Conservation (phyloP, 1,284 basidiomycete genomes). For the Pterulicium gracile region DNA sequence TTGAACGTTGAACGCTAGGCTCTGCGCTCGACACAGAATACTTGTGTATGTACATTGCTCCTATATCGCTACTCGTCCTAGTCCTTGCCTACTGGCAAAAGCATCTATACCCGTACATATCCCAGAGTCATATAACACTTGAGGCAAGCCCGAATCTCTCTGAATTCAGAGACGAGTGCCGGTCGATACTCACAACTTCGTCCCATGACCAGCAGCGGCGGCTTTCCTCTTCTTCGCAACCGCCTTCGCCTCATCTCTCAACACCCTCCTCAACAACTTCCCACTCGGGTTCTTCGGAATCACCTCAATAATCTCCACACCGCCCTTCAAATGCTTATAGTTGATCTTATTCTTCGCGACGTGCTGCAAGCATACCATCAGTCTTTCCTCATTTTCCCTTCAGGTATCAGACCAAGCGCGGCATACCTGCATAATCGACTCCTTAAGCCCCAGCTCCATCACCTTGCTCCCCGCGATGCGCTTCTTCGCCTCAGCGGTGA, state of each 20-base stretch:
- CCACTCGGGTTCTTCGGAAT: slow-evolving; percentile 53
- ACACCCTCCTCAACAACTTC: slow-evolving; percentile 42
- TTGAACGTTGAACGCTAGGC: too few species aligned
- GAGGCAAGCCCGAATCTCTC: too few species aligned
- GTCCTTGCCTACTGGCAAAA: too few species aligned
- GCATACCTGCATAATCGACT: slow-evolving; percentile 36
- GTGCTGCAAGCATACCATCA: slow-evolving; percentile 29
- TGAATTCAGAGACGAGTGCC: too few species aligned
- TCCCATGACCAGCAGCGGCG: too few species aligned
- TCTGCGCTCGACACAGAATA: too few species aligned
- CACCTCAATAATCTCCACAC: slow-evolving; percentile 39
- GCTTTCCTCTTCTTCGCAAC: slow-evolving; percentile 7
- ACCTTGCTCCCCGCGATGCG: slow-evolving; percentile 21
- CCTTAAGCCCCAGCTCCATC: slow-evolving; percentile 27
- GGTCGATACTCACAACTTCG: too few species aligned
- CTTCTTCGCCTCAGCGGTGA: slow-evolving; percentile 27
- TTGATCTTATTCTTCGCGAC: slow-evolving; percentile 50
- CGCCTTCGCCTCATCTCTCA: slow-evolving; percentile 39
- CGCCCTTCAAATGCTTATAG: slow-evolving; percentile 50
- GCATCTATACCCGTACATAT: too few species aligned
- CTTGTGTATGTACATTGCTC: too few species aligned
- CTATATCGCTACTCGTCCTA: too few species aligned
- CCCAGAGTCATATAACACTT: too few species aligned
- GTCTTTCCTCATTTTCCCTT: neutral
- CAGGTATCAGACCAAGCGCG: slow-evolving; percentile 4